Evolutionary conservation across 2,329 filamentous ascomycete species (phyloP).

Genomic region (Hypoxylon sp.): DNA sequence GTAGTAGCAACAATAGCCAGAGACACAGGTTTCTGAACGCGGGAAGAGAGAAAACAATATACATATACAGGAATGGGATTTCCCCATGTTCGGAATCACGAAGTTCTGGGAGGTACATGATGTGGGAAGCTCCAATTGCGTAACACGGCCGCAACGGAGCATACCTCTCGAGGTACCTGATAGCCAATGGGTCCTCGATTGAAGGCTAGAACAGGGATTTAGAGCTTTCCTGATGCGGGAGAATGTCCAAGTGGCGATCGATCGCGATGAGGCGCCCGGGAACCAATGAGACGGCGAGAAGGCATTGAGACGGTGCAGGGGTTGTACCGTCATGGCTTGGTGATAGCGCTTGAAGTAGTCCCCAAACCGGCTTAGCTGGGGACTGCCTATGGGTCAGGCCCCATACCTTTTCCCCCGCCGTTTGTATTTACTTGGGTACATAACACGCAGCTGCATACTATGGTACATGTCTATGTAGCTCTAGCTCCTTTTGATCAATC

Average conservation of each 20-base stretch:
- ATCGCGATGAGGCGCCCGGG: constrained; percentile 44
- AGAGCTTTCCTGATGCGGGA: constrained; percentile 48
- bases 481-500: constrained; percentile 3
- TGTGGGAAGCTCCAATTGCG: constrained; percentile 32
- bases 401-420: constrained; percentile 35
- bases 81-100: constrained; percentile 38
- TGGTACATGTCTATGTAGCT: background rate
- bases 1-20: constrained; percentile 17
- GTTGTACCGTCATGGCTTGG: constrained; percentile 29
- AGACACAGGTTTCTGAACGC: constrained; percentile 28
- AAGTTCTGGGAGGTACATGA: constrained; percentile 32
- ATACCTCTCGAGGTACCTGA: constrained; percentile 34
- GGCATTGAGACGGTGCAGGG: constrained; percentile 37
- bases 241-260: constrained; percentile 48
- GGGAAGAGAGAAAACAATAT: constrained; percentile 31
- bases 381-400: constrained; percentile 6
- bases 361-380: constrained; percentile 22
- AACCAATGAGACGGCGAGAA: constrained; percentile 39
- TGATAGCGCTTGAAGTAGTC: constrained; percentile 44
- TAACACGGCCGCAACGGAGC: constrained; percentile 24
- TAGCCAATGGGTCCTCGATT: constrained; percentile 33
- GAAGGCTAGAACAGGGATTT: constrained; percentile 42
- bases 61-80: constrained; percentile 39
- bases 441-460: background rate
- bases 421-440: constrained; percentile 15